Percentiles rank a stretch among this genome's conserved stretches.
Conservation (phyloP, 371 early-diverging fungal species). For the Mucor saturninus region DNA sequence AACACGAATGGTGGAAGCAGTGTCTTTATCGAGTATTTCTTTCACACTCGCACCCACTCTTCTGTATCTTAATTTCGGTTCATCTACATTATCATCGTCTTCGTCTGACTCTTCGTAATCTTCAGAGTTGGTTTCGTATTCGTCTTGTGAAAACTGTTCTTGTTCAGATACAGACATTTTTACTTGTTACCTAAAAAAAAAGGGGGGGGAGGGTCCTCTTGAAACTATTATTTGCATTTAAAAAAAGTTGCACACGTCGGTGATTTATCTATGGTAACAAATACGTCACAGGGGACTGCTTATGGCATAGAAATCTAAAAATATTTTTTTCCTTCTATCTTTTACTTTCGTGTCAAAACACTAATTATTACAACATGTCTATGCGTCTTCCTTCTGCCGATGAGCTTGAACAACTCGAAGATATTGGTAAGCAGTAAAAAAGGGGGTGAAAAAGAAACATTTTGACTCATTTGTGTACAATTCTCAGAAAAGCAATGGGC, state of each 20-base stretch:
- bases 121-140: conserved; percentile 49
- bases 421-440: conserved; percentile 63
- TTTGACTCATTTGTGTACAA: neutral
- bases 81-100: conserved; percentile 74
- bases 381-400: conserved; percentile 81
- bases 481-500: conserved; percentile 88
- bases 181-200: neutral
- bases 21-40: conserved; percentile 84
- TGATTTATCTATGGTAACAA: neutral
- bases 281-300: conserved; percentile 18
- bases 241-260: neutral
- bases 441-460: neutral
- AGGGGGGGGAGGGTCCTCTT: neutral
- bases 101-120: conserved; percentile 54
- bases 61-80: conserved; percentile 90
- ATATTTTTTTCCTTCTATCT: conserved; percentile 8
- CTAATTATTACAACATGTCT: conserved; percentile 4
- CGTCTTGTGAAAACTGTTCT: conserved; percentile 13
- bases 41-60: conserved; percentile 76
- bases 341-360: neutral
- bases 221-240: neutral
- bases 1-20: conserved; percentile 77
- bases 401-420: conserved; percentile 78
- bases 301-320: neutral
- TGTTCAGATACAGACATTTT: neutral